Evolutionary conservation across 1,284 basidiomycete genomes (phyloP), one percentile per base, ranked within the genome.

Genomic region (Malassezia nana): DNA sequence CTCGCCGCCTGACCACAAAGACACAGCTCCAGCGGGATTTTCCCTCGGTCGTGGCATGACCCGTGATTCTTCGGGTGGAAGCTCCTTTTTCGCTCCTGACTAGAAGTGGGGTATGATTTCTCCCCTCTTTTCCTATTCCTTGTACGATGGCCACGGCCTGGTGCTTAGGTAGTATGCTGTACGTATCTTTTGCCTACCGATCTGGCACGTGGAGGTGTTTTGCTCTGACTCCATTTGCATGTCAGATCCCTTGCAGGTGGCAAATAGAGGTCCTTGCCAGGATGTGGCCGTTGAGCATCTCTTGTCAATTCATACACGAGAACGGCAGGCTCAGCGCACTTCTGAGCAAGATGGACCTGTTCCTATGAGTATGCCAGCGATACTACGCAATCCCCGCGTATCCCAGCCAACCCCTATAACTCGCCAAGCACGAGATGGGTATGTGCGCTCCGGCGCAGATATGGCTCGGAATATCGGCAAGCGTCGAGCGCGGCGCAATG

Each of bases 351-450:
- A 45, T 31, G 53, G 54, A 7, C 54, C 54, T 5, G 22, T 56
- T 1, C 54, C 48, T 8, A 56, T 56, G 54, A 32, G 29, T 26
- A 49, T 56, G 31, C 54, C 54, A 9, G 49, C 42, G 22, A 51
- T 56, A 22, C 41, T 56, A 10, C 43, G 38, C 15, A 56, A 51
- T 24, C 48, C 54, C 6, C 41, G 54, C 6, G n/a, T 46, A 16
- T 41, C 39, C 13, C 47, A 48, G 39, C 9, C 47, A n/a, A 29
- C 48, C 7, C 16, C 39, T 7, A 20, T 30, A 12, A 29, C 50
- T 25, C 42, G 46, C 20, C 45, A 47, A 25, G 29, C 46, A 4
- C 25, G 52, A 10, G 33, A 30, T 35, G 45, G 30, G 16, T 42
- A 30, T n/a, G 20, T 40, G 41, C 30, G 32, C 8, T 16, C 16